Evolutionary conservation across 805 yeast genomes (phyloP).

Genomic region (Myxozyma vanderwaltii): DNA sequence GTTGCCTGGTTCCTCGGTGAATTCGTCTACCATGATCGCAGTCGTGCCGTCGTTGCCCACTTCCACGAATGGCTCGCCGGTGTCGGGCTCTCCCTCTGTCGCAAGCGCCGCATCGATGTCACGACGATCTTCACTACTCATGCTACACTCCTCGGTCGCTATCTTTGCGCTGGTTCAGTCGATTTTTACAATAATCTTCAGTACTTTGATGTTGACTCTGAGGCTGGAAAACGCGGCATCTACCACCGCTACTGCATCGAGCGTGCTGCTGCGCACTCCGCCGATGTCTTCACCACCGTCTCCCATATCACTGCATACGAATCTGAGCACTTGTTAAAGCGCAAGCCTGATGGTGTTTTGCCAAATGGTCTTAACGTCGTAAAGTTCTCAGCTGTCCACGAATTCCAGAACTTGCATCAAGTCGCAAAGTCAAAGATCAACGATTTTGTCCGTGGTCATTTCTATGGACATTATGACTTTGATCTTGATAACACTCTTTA

Average conservation of each 20-base stretch:
- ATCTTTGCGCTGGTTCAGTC: conserved; percentile 93
- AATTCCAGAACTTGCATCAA: conserved; percentile 95
- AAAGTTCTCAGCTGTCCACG: conserved; percentile 96
- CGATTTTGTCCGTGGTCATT: conserved; percentile 94
- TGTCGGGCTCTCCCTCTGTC: conserved; percentile 87
- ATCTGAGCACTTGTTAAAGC: conserved; percentile 84
- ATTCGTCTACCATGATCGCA: conserved; percentile 76
- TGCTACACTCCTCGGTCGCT: conserved; percentile 93
- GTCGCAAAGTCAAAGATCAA: conserved; percentile 85
- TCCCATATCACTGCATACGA: conserved; percentile 97
- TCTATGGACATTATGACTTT: conserved; percentile 94
- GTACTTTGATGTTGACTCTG: conserved; percentile 91
- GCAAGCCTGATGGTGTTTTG: conserved; percentile 97
- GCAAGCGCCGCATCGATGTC: conserved; percentile 88
- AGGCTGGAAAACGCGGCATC: conserved; percentile 96
- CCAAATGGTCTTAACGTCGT: conserved; percentile 96
- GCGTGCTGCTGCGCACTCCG: conserved; percentile 92
- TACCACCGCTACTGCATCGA: conserved; percentile 97
- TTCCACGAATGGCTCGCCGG: conserved; percentile 99
- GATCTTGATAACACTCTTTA: conserved; percentile 91
- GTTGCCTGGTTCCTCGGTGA: conserved; percentile 98
- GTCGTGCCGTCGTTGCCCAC: conserved; percentile 88
- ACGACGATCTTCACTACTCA: conserved; percentile 97
- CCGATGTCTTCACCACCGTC: conserved; percentile 96
- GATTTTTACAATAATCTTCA: conserved; percentile 93